Evolutionary conservation across 768 basidiomycete species (phyloP).

Genomic region (Suillus variegatus): DNA sequence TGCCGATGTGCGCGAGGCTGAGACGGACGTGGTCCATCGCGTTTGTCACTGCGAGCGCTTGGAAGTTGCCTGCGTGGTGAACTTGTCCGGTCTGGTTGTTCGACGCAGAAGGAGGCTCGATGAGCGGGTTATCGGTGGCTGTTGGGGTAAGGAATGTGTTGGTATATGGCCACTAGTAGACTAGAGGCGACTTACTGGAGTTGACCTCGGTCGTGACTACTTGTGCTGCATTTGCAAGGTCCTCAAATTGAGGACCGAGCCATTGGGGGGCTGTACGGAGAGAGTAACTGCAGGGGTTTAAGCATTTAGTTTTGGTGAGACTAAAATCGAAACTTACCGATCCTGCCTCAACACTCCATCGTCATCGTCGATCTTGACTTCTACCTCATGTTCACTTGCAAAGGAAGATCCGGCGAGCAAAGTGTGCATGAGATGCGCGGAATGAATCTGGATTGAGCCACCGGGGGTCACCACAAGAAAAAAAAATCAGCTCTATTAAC

Average conservation of each 20-base stretch:
- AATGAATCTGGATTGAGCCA: conserved; percentile 52
- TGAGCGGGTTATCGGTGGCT: conserved; percentile 88
- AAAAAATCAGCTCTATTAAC: background rate
- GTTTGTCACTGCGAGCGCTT: conserved; percentile 83
- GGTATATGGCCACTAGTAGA: background rate
- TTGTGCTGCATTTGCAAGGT: conserved; percentile 64
- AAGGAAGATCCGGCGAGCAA: conserved; percentile 70
- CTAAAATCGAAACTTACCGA: conserved; percentile 45
- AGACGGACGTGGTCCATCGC: conserved; percentile 88
- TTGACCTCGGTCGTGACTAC: conserved; percentile 78
- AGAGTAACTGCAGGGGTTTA: conserved; percentile 26
- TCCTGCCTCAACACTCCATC: conserved; percentile 78
- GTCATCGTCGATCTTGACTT: conserved; percentile 73
- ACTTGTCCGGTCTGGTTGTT: conserved; percentile 44
- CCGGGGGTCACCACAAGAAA: no score
- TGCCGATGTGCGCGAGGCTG: conserved; percentile 67
- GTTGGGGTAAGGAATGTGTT: conserved; percentile 1
- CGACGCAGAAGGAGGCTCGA: conserved; percentile 72
- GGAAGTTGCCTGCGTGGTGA: conserved; percentile 89
- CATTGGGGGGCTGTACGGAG: conserved; percentile 81
- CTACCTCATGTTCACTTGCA: conserved; percentile 69
- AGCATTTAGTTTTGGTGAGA: no score
- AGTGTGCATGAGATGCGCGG: conserved; percentile 65
- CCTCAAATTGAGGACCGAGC: conserved; percentile 84
- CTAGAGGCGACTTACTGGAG: conserved; percentile 55